These are phyloP conservation scores for Pseudocercospora macadamiae DNA, from an alignment of 2,329 filamentous ascomycete genomes.

Conservation along the genomic window DNA sequence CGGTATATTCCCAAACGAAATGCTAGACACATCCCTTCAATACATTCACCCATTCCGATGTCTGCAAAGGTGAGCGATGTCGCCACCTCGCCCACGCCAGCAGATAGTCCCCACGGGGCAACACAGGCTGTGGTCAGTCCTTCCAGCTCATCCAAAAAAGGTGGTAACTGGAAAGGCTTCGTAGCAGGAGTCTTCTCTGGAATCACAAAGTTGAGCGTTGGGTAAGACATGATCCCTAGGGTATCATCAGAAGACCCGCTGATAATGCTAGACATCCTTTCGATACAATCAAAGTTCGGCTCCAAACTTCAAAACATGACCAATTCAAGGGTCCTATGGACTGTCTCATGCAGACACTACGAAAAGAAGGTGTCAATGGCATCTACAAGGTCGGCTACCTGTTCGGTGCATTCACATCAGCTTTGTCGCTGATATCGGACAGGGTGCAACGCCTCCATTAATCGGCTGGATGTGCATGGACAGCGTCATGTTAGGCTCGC, in stretches of 20 bases:
- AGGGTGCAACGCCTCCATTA: constrained; percentile 70
- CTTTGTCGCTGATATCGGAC: no score
- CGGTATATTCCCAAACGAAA: neutral
- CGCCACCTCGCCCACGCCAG: constrained; percentile 22
- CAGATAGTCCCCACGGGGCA: constrained; percentile 19
- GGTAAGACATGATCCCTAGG: constrained; percentile 62
- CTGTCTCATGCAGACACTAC: constrained; percentile 80
- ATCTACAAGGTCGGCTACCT: constrained; percentile 87
- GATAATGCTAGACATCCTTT: constrained; percentile 67
- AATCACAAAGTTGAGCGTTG: constrained; percentile 75
- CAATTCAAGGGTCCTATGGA: constrained; percentile 86
- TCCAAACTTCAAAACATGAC: constrained; percentile 78
- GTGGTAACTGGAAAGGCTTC: constrained; percentile 84
- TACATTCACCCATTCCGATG: constrained; percentile 44
- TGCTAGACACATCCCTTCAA: neutral
- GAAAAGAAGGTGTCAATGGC: constrained; percentile 80
- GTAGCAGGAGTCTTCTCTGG: constrained; percentile 95
- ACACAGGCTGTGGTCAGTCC: constrained; percentile 22
- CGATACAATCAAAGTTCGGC: constrained; percentile 93
- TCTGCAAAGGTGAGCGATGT: constrained; percentile 32
- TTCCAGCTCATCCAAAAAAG: constrained; percentile 23
- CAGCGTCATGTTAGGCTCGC: constrained; percentile 83
- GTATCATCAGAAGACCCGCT: neutral
- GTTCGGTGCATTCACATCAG: no score
- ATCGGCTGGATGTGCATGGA: constrained; percentile 99